Base-by-base conservation (phyloP, 2,329 filamentous ascomycete genomes). In the Mollisia scopiformis region DNA sequence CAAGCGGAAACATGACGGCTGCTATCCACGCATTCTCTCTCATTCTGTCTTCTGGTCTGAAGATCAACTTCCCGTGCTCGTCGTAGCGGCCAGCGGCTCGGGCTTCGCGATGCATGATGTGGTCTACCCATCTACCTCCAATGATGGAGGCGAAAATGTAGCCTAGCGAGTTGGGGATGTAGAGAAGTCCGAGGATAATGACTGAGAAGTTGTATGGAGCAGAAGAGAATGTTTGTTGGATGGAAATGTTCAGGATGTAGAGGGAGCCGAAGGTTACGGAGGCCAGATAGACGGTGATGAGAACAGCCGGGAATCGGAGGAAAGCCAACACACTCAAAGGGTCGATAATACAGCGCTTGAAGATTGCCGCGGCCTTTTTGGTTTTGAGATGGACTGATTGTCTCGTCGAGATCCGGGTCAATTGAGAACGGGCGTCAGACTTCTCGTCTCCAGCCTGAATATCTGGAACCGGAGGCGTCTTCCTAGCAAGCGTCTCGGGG, bases 1-100 rank as follows among this genome's bases (percentile, higher is more conserved):
- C 88, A 0, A 80, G 79, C 0, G 92, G 92, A 68, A 90, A 93
- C 49, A 93, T 67, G 3, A 86, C 78, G 0, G 88, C 88, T 2
- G 88, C 89, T 0, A 93, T 75, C 88, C 88, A 94, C 2, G 89
- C 89, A 71, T 96, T 95, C 72, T 94, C 89, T 46, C 88, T 82
- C 85, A 95, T 91, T 13, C 92, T 84, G 73, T 96, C 92, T 75
- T 95, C 92, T 0, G 92, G 92, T 2, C 86, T 79, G 70, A 86
- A 89, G 10, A 91, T 77, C 21, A 92, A 78, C 61, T 82, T 83
- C 14, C 90, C 91, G 37, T 84, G 75, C 35, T 82, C 82, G 66
- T 92, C 89, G 68, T 88, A 89, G 25, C 90, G 80, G 13, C 85
- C 85, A 0, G 89, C 90, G 64, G 82, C 87, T n/a, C 77, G 78